phyloP scores from a whole-genome alignment of 768 basidiomycete genomes.

The Kwoniella bestiolae region DNA sequence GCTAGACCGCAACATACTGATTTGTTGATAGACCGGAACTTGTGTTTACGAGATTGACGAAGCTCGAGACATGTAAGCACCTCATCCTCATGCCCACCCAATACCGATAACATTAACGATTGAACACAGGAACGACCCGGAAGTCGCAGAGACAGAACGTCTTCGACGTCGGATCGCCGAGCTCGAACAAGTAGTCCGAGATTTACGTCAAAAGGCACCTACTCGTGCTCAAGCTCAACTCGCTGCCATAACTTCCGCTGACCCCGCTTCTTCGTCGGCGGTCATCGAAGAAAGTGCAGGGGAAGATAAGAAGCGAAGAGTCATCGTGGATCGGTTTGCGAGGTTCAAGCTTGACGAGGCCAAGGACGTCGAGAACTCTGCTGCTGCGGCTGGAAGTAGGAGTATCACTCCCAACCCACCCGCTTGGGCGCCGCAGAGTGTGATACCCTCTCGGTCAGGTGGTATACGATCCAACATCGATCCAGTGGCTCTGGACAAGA shows the following conservation, averaged over 20 bases:
- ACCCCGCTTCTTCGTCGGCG: neutral
- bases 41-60: constrained; percentile 93
- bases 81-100: neutral
- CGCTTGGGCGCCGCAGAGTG: constrained; percentile 6
- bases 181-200: constrained; percentile 86
- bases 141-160: constrained; percentile 82
- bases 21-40: constrained; percentile 72
- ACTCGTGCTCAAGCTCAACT: constrained; percentile 19
- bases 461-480: neutral
- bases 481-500: neutral
- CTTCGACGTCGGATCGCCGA: constrained; percentile 87
- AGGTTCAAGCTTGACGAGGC: constrained; percentile 54
- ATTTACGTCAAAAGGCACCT: constrained; percentile 64
- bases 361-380: constrained; percentile 42
- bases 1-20: constrained; percentile 18
- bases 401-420: constrained; percentile 13
- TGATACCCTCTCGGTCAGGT: neutral
- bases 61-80: constrained; percentile 36
- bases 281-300: constrained; percentile 1
- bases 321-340: constrained; percentile 51
- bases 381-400: constrained; percentile 31
- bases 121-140: constrained; percentile 74
- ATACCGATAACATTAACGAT: constrained; percentile 5
- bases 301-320: constrained; percentile 46
- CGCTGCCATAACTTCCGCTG: neutral